phyloP scores from a whole-genome alignment of 495 filamentous ascomycete genomes.

The Beverwykella pulmonaria region DNA sequence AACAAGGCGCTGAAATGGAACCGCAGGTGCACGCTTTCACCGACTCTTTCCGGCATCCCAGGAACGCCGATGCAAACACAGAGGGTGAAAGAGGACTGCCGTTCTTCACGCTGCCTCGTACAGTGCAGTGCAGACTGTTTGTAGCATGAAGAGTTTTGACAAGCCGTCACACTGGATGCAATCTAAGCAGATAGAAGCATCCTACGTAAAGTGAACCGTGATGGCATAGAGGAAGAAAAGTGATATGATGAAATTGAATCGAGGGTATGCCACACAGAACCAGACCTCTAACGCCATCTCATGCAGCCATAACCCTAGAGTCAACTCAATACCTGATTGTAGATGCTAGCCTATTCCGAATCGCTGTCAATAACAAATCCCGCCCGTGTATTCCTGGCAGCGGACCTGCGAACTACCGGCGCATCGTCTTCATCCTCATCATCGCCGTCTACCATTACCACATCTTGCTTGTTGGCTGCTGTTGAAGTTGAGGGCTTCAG shows the following conservation, averaged over 20 bases:
- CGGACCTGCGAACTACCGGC: slow-evolving; percentile 19
- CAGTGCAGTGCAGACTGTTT: background rate
- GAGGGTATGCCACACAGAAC: slow-evolving; percentile 10
- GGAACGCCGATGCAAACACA: background rate
- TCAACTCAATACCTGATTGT: background rate
- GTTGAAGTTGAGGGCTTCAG: background rate
- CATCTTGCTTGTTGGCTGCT: slow-evolving; percentile 14
- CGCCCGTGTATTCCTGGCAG: slow-evolving; percentile 32
- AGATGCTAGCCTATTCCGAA: slow-evolving; percentile 29
- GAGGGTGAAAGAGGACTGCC: background rate
- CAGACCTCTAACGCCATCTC: slow-evolving; percentile 6
- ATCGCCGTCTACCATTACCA: slow-evolving; percentile 26
- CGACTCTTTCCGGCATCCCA: background rate
- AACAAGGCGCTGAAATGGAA: slow-evolving; percentile 6
- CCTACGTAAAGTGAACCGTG: background rate
- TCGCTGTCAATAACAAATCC: slow-evolving; percentile 43
- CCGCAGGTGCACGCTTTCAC: background rate
- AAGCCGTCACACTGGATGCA: too few relatives aligned
- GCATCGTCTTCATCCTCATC: slow-evolving; percentile 33
- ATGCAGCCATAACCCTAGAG: background rate
- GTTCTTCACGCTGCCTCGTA: background rate
- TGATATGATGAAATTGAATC: slow-evolving; percentile 1
- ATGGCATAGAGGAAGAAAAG: background rate
- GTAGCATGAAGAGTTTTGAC: too few relatives aligned
- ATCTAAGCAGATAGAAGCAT: too few relatives aligned